These are phyloP conservation scores for Theileria annulata DNA, from an alignment of 169 alveolate species.

Conservation along the genomic window DNA sequence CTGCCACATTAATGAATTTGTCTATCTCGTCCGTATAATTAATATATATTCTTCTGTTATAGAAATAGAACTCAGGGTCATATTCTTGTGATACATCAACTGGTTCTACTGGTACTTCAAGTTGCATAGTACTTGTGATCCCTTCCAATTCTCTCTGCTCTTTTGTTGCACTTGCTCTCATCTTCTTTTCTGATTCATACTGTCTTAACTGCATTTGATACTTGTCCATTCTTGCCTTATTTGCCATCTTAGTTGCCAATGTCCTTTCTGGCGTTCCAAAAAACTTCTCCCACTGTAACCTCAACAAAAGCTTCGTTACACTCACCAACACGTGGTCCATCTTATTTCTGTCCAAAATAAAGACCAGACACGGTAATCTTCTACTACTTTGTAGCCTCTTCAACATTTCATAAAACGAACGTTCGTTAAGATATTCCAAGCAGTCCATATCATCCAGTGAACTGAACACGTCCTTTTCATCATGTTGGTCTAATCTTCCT, in stretches of 20 bases:
- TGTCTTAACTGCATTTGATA: constrained; percentile 78
- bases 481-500: not conserved
- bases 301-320: constrained; percentile 70
- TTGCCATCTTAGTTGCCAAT: constrained; percentile 76
- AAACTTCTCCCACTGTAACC: constrained; percentile 84
- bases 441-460: not conserved
- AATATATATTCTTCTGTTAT: constrained; percentile 72
- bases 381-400: constrained; percentile 76
- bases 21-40: constrained; percentile 76
- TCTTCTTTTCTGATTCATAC: constrained; percentile 77
- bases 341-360: constrained; percentile 82
- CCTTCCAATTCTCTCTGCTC: constrained; percentile 86
- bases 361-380: constrained; percentile 85
- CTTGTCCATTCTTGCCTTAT: constrained; percentile 78
- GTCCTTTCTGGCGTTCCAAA: constrained; percentile 83
- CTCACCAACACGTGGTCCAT: constrained; percentile 78
- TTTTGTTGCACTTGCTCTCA: constrained; percentile 73
- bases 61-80: constrained; percentile 83
- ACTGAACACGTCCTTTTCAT: not conserved
- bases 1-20: constrained; percentile 72
- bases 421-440: constrained; percentile 69
- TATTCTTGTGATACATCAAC: constrained; percentile 85
- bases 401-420: constrained; percentile 69
- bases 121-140: constrained; percentile 72
- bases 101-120: constrained; percentile 81